A percentile compares a stretch with the other conserved stretches of the same genome.
Evolutionary conservation across 768 basidiomycete genomes (phyloP).

Genomic region (Mycena olivaceomarginata): DNA sequence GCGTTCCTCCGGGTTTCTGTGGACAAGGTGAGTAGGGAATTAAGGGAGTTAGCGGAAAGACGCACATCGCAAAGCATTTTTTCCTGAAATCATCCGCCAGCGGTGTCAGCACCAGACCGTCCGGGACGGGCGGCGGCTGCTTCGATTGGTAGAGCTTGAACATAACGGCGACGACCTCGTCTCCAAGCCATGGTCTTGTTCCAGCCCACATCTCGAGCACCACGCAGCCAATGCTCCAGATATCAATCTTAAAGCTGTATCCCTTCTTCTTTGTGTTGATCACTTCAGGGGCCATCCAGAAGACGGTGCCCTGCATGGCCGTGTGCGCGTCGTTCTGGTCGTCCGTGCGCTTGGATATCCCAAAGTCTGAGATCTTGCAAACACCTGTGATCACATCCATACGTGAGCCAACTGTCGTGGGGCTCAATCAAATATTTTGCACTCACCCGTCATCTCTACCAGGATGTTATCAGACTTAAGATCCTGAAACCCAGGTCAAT

Average conservation of each 20-base stretch:
- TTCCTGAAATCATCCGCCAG: constrained; percentile 91
- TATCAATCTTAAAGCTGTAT: constrained; percentile 98
- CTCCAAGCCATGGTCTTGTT: constrained; percentile 94
- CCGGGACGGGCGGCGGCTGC: constrained; percentile 92
- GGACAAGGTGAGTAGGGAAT: constrained; percentile 35
- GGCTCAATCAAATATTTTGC: constrained; percentile 79
- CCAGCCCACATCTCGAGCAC: constrained; percentile 99
- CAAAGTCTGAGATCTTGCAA: constrained; percentile 99
- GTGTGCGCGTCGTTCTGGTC: constrained; percentile 92
- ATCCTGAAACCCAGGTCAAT: constrained; percentile 71
- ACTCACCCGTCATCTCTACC: constrained; percentile 92
- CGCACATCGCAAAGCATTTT: constrained; percentile 93
- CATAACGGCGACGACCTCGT: constrained; percentile 95
- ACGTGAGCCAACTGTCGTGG: too few species aligned
- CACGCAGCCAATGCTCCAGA: constrained; percentile 99
- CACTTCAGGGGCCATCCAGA: constrained; percentile 99
- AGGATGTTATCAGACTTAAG: constrained; percentile 99
- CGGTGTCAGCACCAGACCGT: constrained; percentile 84
- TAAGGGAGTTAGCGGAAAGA: constrained; percentile 32
- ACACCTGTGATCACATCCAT: constrained; percentile 48
- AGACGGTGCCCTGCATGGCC: constrained; percentile 98
- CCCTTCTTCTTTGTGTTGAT: constrained; percentile 91
- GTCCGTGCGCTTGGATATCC: constrained; percentile 97
- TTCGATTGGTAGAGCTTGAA: constrained; percentile 94
- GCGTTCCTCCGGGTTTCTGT: constrained; percentile 89